A percentile compares a stretch with the other conserved stretches of the same genome.
Conservation (phyloP, 345 rosid genomes). For the Gossypium arboreum region DNA sequence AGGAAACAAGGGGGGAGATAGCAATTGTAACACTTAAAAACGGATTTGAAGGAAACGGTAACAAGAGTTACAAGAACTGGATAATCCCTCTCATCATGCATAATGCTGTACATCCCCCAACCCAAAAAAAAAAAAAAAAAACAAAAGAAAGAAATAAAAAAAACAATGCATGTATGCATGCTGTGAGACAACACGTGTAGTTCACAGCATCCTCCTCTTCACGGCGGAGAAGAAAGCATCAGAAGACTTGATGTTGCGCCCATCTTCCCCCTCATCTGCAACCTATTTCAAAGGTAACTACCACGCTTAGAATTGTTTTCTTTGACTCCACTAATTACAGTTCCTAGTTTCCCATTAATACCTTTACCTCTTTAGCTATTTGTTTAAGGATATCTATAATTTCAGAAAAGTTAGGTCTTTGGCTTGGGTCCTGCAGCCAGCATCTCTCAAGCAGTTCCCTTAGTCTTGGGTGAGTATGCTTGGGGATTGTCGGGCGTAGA, state of each 20-base stretch:
- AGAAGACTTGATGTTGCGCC: conserved; percentile 34
- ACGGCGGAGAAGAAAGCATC: conserved; percentile 48
- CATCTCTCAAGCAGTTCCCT: conserved; percentile 77
- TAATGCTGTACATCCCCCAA: conserved; percentile 17
- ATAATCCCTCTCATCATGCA: not conserved
- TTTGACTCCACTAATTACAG: too few species aligned
- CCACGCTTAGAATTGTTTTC: conserved; percentile 14
- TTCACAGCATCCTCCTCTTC: conserved; percentile 27
- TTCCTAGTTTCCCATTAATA: not conserved
- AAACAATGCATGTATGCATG: not conserved
- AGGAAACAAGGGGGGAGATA: not conserved
- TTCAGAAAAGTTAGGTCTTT: conserved; percentile 77
- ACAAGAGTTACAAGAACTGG: not conserved
- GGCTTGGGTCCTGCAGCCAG: conserved; percentile 81
- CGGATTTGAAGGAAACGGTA: not conserved
- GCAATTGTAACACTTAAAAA: not conserved
- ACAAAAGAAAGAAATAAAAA: too few species aligned
- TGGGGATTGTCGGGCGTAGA: conserved; percentile 78
- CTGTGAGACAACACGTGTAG: conserved; percentile 20
- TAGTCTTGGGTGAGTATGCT: conserved; percentile 65
- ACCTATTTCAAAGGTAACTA: conserved; percentile 40
- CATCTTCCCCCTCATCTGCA: conserved; percentile 43
- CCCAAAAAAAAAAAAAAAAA: too few species aligned
- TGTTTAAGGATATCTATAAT: conserved; percentile 59
- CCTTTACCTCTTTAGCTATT: conserved; percentile 59